Percentiles rank a stretch among this genome's conserved stretches.
Evolutionary conservation across 1,284 basidiomycete species (phyloP).

Genomic region (Sanghuangporus sanghuang): DNA sequence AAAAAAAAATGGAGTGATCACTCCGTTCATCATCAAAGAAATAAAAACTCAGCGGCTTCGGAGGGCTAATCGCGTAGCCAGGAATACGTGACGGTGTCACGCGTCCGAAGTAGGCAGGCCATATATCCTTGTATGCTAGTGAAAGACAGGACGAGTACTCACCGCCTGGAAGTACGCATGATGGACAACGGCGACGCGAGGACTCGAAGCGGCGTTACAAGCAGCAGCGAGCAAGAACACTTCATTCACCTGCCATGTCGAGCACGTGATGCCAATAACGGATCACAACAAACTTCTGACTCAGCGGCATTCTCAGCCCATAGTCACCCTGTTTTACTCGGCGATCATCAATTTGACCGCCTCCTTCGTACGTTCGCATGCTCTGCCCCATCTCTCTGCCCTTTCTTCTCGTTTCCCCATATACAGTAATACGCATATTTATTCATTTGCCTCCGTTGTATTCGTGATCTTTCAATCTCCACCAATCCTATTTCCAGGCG

Average conservation of each 20-base stretch:
- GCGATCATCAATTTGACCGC: neutral
- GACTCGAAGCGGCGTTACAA: too few relatives aligned
- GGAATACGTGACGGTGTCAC: neutral
- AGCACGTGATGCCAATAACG: too few relatives aligned
- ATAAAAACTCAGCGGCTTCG: conserved; percentile 13
- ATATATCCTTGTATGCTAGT: neutral
- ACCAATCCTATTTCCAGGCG: neutral
- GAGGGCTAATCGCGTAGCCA: conserved; percentile 3
- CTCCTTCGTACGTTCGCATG: neutral
- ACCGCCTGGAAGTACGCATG: neutral
- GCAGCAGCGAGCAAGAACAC: too few relatives aligned
- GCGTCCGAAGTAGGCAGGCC: neutral
- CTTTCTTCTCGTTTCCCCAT: neutral
- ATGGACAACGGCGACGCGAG: too few relatives aligned
- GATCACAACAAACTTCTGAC: neutral
- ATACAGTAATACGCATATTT: neutral
- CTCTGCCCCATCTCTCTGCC: neutral
- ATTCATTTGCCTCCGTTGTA: neutral
- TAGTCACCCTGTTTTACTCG: neutral
- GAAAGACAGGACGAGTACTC: neutral
- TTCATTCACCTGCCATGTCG: too few relatives aligned
- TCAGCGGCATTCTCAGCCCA: neutral
- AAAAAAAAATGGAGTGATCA: neutral
- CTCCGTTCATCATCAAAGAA: neutral
- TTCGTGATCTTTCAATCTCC: neutral